Evolutionary conservation across 352 stramenopile species (phyloP).

Genomic region (Phytophthora cactorum): DNA sequence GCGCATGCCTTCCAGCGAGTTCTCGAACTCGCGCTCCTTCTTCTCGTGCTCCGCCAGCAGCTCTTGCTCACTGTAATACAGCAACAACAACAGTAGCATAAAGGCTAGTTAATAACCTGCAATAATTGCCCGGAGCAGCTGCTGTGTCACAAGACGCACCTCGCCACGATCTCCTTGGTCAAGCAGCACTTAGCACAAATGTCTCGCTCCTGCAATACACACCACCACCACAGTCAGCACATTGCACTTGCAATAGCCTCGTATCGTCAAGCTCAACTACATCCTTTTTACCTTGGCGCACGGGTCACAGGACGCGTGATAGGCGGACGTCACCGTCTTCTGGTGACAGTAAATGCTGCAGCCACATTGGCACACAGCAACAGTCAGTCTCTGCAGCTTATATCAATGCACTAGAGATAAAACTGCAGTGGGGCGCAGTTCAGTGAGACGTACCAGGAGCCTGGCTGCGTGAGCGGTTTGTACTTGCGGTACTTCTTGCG

Average conservation of each 20-base stretch:
- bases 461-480: conserved; percentile 95
- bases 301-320: conserved; percentile 93
- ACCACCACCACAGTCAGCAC: conserved; percentile 7
- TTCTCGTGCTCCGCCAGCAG: conserved; percentile 49
- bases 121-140: not conserved
- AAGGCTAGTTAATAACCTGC: not conserved
- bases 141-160: conserved; percentile 34
- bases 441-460: conserved; percentile 73
- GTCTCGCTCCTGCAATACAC: conserved; percentile 57
- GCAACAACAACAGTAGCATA: not conserved
- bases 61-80: conserved; percentile 56
- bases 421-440: conserved; percentile 5
- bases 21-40: conserved; percentile 60
- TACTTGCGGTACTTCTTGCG: conserved; percentile 99
- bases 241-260: not conserved
- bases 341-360: conserved; percentile 92
- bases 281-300: conserved; percentile 79
- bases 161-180: conserved; percentile 72
- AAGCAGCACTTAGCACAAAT: conserved; percentile 91
- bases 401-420: not conserved
- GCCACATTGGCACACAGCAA: conserved; percentile 2
- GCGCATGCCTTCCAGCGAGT: conserved; percentile 66
- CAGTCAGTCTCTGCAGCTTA: conserved; percentile 1
- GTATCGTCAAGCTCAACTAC: not conserved
- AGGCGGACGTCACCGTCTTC: conserved; percentile 93